These are phyloP conservation scores for Plasmopara muralis DNA, from an alignment of 352 stramenopile species.

Conservation along the genomic window DNA sequence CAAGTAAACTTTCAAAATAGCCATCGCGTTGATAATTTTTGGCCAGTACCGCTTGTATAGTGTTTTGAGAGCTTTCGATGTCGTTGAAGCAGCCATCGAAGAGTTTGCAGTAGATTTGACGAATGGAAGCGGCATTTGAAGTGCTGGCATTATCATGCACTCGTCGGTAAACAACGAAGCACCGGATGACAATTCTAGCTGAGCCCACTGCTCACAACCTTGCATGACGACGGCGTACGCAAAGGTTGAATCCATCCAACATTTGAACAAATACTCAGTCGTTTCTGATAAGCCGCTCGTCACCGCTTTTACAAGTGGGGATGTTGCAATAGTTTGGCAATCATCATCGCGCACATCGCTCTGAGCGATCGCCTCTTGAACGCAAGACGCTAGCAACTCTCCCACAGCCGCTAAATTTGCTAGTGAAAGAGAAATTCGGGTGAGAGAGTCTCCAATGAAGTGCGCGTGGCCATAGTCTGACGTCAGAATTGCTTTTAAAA, in stretches of 20 bases:
- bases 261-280: slow-evolving; percentile 39
- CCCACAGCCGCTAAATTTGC: slow-evolving; percentile 59
- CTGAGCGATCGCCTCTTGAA: slow-evolving; percentile 24
- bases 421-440: slow-evolving; percentile 42
- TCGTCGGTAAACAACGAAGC: slow-evolving; percentile 12
- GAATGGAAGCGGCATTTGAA: slow-evolving; percentile 28
- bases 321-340: slow-evolving; percentile 13
- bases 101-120: slow-evolving; percentile 4
- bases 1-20: slow-evolving; percentile 26
- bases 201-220: slow-evolving; percentile 30
- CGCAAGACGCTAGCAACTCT: slow-evolving; percentile 43
- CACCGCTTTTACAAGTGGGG: slow-evolving; percentile 52
- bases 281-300: slow-evolving; percentile 34
- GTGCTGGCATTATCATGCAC: slow-evolving; percentile 21
- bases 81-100: slow-evolving; percentile 5
- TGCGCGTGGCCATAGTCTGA: slow-evolving; percentile 59
- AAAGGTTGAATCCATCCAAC: slow-evolving; percentile 45
- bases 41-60: slow-evolving; percentile 61
- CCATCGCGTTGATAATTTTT: slow-evolving; percentile 41
- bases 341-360: slow-evolving; percentile 22
- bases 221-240: slow-evolving; percentile 45
- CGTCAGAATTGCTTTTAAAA: slow-evolving; percentile 51
- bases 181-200: slow-evolving; percentile 10
- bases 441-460: slow-evolving; percentile 55
- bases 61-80: slow-evolving; percentile 18